These are phyloP conservation scores for Diaporthe sp. DNA, from an alignment of 2,329 filamentous ascomycete species.

Conservation along the genomic window DNA sequence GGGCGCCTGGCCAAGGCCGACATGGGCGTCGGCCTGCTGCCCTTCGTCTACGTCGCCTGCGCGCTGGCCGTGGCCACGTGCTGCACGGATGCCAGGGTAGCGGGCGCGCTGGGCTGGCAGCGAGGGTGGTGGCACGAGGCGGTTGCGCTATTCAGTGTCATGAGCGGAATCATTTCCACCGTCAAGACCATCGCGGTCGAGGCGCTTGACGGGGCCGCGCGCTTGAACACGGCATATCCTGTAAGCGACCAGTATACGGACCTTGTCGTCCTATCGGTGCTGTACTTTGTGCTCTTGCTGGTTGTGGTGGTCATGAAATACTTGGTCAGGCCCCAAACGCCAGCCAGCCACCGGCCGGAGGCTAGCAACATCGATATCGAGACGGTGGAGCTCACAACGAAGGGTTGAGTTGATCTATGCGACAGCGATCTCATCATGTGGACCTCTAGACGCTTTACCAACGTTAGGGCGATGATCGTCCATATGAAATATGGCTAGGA, in stretches of 20 bases:
- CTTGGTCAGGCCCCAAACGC: not conserved
- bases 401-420: not conserved
- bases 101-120: conserved; percentile 25
- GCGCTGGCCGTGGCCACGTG: conserved; percentile 40
- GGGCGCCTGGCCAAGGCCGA: conserved; percentile 42
- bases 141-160: conserved; percentile 44
- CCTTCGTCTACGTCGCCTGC: conserved; percentile 45
- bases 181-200: conserved; percentile 43
- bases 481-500: not conserved
- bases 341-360: not conserved
- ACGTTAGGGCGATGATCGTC: too few relatives aligned
- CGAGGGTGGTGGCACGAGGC: conserved; percentile 43
- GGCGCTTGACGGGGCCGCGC: conserved; percentile 24
- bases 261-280: conserved; percentile 43
- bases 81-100: conserved; percentile 40
- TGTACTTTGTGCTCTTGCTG: conserved; percentile 44
- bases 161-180: conserved; percentile 44
- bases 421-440: not conserved
- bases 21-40: conserved; percentile 45
- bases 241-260: conserved; percentile 46
- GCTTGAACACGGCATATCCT: conserved; percentile 43
- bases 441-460: not conserved
- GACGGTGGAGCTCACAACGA: not conserved
- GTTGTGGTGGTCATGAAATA: conserved; percentile 27
- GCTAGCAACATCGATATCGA: not conserved